These are phyloP conservation scores for Dendrobium chrysotoxum DNA, from an alignment of 106 monocot genomes.

Conservation along the genomic window DNA sequence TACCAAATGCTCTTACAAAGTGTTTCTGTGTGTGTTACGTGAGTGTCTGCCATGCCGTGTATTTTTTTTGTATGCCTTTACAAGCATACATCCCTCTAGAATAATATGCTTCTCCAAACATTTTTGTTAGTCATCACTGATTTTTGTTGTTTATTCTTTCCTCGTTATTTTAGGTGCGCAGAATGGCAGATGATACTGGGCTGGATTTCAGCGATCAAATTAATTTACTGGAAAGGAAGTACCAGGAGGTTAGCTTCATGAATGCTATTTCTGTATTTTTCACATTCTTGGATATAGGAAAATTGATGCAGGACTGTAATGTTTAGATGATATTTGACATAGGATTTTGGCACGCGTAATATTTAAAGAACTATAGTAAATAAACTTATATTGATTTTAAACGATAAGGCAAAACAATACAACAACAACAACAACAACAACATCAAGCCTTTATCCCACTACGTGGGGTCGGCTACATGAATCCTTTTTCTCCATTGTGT, in stretches of 20 bases:
- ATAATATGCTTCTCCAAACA: not conserved
- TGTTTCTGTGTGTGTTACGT: not conserved
- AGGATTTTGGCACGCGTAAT: too few species aligned
- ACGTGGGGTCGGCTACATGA: too few species aligned
- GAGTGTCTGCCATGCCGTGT: not conserved
- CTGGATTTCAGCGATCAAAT: constrained; percentile 80
- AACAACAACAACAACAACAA: too few species aligned
- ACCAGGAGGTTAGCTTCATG: constrained; percentile 50
- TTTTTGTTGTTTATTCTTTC: not conserved
- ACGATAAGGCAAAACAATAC: too few species aligned
- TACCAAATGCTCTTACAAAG: not conserved
- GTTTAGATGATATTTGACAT: too few species aligned
- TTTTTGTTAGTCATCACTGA: not conserved
- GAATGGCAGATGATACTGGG: constrained; percentile 79
- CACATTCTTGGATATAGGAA: not conserved
- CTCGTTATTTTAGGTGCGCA: constrained; percentile 52
- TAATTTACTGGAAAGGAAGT: constrained; percentile 69
- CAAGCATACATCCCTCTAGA: not conserved
- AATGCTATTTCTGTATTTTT: not conserved
- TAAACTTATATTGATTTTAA: too few species aligned
- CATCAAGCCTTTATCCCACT: too few species aligned
- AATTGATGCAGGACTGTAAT: too few species aligned
- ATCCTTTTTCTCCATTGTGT: too few species aligned
- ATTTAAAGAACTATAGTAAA: too few species aligned
- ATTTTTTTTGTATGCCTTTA: not conserved